phyloP scores from a whole-genome alignment of 495 filamentous ascomycete genomes.

The Aspergillus diversus region DNA sequence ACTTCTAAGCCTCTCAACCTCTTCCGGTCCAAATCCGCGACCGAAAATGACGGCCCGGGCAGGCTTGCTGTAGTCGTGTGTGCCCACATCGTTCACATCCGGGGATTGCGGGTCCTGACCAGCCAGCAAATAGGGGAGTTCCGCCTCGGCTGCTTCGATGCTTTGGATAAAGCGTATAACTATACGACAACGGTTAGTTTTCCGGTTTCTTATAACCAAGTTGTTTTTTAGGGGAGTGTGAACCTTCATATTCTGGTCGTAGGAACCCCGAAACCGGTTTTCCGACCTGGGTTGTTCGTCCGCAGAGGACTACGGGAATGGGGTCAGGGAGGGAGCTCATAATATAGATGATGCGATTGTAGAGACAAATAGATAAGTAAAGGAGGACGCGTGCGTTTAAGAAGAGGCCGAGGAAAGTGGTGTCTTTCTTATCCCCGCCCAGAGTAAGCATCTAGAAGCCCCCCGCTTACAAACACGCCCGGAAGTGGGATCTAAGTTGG shows the following conservation, averaged over 20 bases:
- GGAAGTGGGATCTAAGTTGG: too few relatives aligned
- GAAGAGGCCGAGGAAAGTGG: too few relatives aligned
- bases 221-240: too few relatives aligned
- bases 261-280: neutral
- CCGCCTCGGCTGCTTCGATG: slow-evolving; percentile 24
- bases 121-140: slow-evolving; percentile 33
- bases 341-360: too few relatives aligned
- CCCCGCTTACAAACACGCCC: too few relatives aligned
- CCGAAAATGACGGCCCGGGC: slow-evolving; percentile 39
- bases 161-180: slow-evolving; percentile 35
- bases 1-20: slow-evolving; percentile 30
- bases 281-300: neutral
- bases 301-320: slow-evolving; percentile 9
- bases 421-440: too few relatives aligned
- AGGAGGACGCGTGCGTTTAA: too few relatives aligned
- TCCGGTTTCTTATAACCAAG: neutral
- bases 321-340: neutral
- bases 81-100: slow-evolving; percentile 30
- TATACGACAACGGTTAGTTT: slow-evolving; percentile 1
- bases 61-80: slow-evolving; percentile 33
- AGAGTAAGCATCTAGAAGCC: too few relatives aligned
- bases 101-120: slow-evolving; percentile 30
- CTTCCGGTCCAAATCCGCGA: slow-evolving; percentile 26
- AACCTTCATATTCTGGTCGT: slow-evolving; percentile 14
- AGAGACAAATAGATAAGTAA: too few relatives aligned